phyloP scores from a whole-genome alignment of 2,329 filamentous ascomycete genomes.

The Xylaria sp. region DNA sequence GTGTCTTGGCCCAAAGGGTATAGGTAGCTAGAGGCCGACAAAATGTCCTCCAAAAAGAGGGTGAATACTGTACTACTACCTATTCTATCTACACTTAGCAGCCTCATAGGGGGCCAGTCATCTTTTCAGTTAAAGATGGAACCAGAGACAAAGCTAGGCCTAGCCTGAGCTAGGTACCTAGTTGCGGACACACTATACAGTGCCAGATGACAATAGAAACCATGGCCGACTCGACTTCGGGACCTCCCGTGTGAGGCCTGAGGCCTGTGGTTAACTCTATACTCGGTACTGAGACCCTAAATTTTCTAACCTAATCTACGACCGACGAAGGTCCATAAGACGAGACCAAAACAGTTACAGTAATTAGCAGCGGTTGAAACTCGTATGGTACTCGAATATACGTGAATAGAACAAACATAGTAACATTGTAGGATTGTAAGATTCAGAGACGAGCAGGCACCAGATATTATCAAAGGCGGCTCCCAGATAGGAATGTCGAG shows the following conservation, averaged over 20 bases:
- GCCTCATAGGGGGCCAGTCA: not conserved
- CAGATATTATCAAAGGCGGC: not conserved
- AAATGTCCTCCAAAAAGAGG: no score
- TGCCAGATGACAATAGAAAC: conserved; percentile 10
- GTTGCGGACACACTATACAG: not conserved
- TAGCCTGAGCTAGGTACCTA: not conserved
- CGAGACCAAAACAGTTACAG: not conserved
- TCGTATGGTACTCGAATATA: not conserved
- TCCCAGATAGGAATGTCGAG: not conserved
- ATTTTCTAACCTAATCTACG: not conserved
- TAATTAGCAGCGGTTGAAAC: not conserved
- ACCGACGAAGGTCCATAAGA: not conserved
- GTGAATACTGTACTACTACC: no score
- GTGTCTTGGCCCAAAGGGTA: not conserved
- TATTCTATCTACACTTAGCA: not conserved
- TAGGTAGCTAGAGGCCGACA: not conserved
- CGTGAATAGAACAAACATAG: not conserved
- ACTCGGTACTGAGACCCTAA: not conserved
- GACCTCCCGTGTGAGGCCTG: conserved; percentile 3
- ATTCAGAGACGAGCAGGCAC: not conserved
- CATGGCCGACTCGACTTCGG: not conserved
- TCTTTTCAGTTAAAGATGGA: not conserved
- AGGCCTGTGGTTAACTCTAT: not conserved
- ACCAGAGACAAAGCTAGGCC: not conserved
- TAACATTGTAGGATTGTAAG: no score